These are phyloP conservation scores for Jamesozyma hellenica DNA, from an alignment of 805 yeast genomes.

Conservation along the genomic window DNA sequence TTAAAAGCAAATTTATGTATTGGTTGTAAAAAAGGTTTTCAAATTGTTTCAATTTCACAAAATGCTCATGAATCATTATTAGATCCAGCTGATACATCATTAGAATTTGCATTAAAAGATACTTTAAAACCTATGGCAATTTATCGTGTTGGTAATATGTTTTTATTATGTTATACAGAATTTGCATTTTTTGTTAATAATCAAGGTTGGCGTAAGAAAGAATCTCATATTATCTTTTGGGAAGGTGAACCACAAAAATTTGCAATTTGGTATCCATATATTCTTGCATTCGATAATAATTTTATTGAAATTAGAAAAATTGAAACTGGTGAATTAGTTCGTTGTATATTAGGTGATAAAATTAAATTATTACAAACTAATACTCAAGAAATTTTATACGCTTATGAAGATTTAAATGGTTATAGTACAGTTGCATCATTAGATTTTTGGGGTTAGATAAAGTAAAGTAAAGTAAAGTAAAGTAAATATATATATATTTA, in stretches of 20 bases:
- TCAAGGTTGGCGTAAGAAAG: slow-evolving; percentile 93
- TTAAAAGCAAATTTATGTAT: slow-evolving; percentile 81
- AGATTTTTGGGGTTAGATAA: slow-evolving; percentile 67
- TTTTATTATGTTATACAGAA: slow-evolving; percentile 79
- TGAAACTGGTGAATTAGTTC: slow-evolving; percentile 71
- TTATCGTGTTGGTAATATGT: slow-evolving; percentile 81
- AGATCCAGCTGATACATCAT: slow-evolving; percentile 97
- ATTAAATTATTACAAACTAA: slow-evolving; percentile 81
- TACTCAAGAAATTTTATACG: slow-evolving; percentile 88
- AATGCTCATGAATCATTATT: slow-evolving; percentile 79
- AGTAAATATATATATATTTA: neutral
- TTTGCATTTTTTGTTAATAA: slow-evolving; percentile 89
- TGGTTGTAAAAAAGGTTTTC: slow-evolving; percentile 95
- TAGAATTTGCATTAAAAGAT: slow-evolving; percentile 71
- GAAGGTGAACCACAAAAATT: slow-evolving; percentile 91
- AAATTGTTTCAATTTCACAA: slow-evolving; percentile 77
- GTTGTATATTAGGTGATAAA: slow-evolving; percentile 88
- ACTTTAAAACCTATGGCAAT: slow-evolving; percentile 84
- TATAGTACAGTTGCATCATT: slow-evolving; percentile 85
- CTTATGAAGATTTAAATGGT: slow-evolving; percentile 83
- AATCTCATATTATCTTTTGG: slow-evolving; percentile 93
- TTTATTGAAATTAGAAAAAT: slow-evolving; percentile 90
- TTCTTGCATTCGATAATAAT: slow-evolving; percentile 79
- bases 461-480: too few species aligned
- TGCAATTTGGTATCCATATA: slow-evolving; percentile 88